phyloP scores from a whole-genome alignment of 2,329 filamentous ascomycete genomes.

The Phialocephala subalpina region DNA sequence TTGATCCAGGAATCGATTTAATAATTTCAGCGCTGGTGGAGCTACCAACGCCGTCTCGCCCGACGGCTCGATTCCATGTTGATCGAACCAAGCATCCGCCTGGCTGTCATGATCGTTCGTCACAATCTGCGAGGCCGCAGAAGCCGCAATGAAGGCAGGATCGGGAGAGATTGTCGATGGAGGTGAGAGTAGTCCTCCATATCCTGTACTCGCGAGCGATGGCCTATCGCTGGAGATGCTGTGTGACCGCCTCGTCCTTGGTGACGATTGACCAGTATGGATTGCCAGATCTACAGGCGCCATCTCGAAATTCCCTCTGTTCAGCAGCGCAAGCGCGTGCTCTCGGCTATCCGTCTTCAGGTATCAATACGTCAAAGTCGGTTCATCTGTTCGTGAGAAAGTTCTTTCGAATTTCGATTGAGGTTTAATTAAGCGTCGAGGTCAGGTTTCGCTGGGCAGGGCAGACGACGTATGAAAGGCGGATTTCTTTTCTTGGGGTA shows the following conservation, averaged over 20 bases:
- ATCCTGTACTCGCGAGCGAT: conserved; percentile 59
- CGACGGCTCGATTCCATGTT: conserved; percentile 70
- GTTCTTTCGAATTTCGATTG: background rate
- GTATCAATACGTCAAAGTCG: background rate
- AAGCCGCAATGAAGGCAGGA: conserved; percentile 86
- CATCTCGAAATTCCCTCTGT: conserved; percentile 27
- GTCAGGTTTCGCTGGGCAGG: background rate
- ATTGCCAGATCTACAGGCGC: conserved; percentile 34
- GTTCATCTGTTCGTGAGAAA: conserved; percentile 17
- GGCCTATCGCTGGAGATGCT: conserved; percentile 78
- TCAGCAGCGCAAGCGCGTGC: conserved; percentile 11
- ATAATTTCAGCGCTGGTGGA: conserved; percentile 73
- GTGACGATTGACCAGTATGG: conserved; percentile 21
- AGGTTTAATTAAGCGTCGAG: background rate
- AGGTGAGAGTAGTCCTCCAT: conserved; percentile 68
- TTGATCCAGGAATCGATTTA: conserved; percentile 95
- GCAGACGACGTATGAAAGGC: background rate
- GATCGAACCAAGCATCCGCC: conserved; percentile 73
- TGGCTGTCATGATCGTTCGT: conserved; percentile 86
- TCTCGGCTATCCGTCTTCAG: conserved; percentile 2
- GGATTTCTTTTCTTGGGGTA: conserved; percentile 3
- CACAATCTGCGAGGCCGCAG: conserved; percentile 90
- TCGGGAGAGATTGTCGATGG: conserved; percentile 75
- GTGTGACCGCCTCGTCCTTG: conserved; percentile 46
- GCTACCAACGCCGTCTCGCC: conserved; percentile 78